Evolutionary conservation across 1,284 basidiomycete species (phyloP).

Genomic region (Meira miltonrushii): DNA sequence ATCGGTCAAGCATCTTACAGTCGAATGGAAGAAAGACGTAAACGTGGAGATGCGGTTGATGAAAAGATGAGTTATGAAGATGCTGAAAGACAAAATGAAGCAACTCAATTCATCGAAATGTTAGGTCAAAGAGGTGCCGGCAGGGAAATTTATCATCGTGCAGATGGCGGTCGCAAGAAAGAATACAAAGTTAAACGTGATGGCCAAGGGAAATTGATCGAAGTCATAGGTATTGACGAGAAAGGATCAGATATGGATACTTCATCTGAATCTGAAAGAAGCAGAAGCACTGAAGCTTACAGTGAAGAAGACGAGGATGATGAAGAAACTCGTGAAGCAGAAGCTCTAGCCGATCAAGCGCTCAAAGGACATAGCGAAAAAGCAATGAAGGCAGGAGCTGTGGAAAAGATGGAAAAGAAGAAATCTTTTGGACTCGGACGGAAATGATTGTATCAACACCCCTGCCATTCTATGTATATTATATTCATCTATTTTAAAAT

Average conservation of each 20-base stretch:
- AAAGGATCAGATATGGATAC: neutral
- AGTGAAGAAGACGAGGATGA: constrained; percentile 3
- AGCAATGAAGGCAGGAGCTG: constrained; percentile 5
- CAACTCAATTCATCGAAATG: constrained; percentile 3
- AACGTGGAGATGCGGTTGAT: constrained; percentile 25
- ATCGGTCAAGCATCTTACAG: constrained; percentile 22
- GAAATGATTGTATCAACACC: too few relatives aligned
- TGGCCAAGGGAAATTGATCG: neutral
- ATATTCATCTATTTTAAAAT: too few relatives aligned
- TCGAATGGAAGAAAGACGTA: constrained; percentile 35
- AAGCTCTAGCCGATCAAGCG: constrained; percentile 2
- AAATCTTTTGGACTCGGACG: too few relatives aligned
- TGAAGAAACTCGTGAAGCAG: constrained; percentile 10
- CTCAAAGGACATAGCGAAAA: constrained; percentile 6
- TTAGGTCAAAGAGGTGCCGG: constrained; percentile 1
- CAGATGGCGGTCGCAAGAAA: neutral
- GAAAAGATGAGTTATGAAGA: constrained; percentile 11
- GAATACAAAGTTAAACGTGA: neutral
- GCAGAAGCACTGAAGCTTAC: neutral
- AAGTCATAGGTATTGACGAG: neutral
- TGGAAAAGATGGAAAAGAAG: constrained; percentile 11
- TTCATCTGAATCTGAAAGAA: neutral
- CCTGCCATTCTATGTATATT: too few relatives aligned
- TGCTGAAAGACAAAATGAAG: constrained; percentile 3
- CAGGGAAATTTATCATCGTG: neutral